These are phyloP conservation scores for Nitzschia putrida DNA, from an alignment of 108 stramenopile species.

Conservation along the genomic window DNA sequence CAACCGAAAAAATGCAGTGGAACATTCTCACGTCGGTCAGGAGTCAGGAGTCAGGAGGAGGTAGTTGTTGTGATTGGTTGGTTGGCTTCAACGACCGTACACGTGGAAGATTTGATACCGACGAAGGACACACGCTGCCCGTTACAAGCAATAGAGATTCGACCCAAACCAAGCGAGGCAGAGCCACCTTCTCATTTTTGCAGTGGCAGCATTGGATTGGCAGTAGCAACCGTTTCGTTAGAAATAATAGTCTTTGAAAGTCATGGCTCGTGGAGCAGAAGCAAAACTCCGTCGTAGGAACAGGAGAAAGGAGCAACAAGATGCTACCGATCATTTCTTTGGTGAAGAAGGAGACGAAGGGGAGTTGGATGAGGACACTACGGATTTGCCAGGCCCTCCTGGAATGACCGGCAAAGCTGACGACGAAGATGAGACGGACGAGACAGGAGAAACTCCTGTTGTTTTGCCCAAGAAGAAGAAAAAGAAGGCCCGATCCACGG, in stretches of 20 bases:
- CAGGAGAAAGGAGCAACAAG: conserved; percentile 58
- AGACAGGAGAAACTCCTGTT: conserved; percentile 21
- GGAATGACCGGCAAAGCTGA: conserved; percentile 30
- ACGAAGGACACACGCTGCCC: no score
- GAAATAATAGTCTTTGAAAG: not conserved
- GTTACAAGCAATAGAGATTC: no score
- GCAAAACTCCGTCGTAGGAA: conserved; percentile 69
- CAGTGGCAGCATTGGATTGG: no score
- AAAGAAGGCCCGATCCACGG: conserved; percentile 31
- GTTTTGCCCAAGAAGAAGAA: conserved; percentile 40
- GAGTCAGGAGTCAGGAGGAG: no score
- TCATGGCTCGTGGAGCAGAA: conserved; percentile 78
- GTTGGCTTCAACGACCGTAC: no score
- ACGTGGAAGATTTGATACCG: no score
- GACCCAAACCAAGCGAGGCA: no score
- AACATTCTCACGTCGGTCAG: no score
- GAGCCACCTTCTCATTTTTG: no score
- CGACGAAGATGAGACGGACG: conserved; percentile 43
- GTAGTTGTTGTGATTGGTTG: no score
- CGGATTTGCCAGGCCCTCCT: conserved; percentile 44
- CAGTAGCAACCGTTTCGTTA: no score
- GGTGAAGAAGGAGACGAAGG: conserved; percentile 27
- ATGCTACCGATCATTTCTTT: conserved; percentile 57
- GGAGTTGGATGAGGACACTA: conserved; percentile 25
- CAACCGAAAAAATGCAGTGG: no score